These are phyloP conservation scores for Ceriops decandra DNA, from an alignment of 345 rosid species.

Conservation along the genomic window DNA sequence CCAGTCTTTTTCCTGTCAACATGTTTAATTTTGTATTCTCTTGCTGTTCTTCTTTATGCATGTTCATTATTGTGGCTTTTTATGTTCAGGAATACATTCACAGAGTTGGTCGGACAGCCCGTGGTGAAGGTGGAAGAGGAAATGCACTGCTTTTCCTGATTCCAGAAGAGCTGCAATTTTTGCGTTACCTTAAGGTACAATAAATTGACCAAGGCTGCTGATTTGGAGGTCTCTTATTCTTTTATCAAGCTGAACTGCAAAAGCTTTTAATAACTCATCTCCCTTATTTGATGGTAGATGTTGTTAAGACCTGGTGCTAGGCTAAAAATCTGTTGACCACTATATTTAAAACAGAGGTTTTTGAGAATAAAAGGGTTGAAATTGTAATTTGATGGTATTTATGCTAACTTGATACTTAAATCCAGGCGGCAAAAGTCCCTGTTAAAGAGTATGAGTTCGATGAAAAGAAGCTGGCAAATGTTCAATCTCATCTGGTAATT, in stretches of 20 bases:
- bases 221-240: background rate
- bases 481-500: conserved; percentile 77
- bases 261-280: background rate
- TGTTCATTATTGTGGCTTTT: conserved; percentile 2
- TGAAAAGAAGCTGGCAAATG: conserved; percentile 75
- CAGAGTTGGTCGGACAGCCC: conserved; percentile 98
- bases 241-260: background rate
- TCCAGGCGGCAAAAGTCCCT: conserved; percentile 86
- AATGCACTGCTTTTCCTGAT: conserved; percentile 87
- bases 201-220: background rate
- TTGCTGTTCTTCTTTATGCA: conserved; percentile 1
- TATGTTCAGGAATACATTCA: conserved; percentile 87
- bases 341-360: background rate
- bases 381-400: background rate
- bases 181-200: conserved; percentile 79
- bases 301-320: too few relatives aligned
- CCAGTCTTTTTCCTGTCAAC: background rate
- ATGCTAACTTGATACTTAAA: background rate
- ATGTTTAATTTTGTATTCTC: conserved; percentile 1
- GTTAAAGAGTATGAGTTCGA: conserved; percentile 86
- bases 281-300: too few relatives aligned
- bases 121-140: conserved; percentile 97
- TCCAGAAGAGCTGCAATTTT: conserved; percentile 89
- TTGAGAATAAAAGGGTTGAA: background rate
- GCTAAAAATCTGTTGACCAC: too few relatives aligned